Conservation (phyloP, 768 basidiomycete species). For the Phaeotremella skinneri region DNA sequence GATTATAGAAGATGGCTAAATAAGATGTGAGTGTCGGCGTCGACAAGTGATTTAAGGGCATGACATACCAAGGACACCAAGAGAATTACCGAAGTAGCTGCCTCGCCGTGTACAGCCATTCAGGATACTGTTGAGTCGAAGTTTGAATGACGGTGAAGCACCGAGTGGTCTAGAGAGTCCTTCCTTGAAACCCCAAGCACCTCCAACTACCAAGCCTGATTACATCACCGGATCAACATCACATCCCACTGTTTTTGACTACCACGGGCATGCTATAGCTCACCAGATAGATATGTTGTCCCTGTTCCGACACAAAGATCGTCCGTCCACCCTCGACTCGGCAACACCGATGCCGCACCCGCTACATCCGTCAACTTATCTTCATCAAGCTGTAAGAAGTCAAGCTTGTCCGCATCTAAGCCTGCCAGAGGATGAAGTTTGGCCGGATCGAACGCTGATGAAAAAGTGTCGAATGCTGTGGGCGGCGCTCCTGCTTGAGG, state of each 20-base stretch:
- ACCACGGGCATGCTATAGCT: no score
- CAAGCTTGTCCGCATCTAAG: conserved; percentile 86
- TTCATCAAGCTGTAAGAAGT: conserved; percentile 93
- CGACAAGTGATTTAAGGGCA: background rate
- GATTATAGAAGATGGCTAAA: conserved; percentile 91
- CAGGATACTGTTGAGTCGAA: conserved; percentile 94
- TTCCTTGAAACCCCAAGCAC: conserved; percentile 92
- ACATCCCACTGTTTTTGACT: conserved; percentile 53
- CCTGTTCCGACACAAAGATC: conserved; percentile 99
- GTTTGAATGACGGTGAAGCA: conserved; percentile 53
- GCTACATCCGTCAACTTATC: conserved; percentile 89
- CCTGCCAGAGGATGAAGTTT: conserved; percentile 91
- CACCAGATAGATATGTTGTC: conserved; percentile 96
- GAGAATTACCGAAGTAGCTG: conserved; percentile 96
- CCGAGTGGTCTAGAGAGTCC: conserved; percentile 71
- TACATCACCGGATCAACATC: background rate
- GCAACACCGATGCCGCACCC: conserved; percentile 84
- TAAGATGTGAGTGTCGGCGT: background rate
- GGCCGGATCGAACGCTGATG: conserved; percentile 80
- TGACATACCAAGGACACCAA: conserved; percentile 88
- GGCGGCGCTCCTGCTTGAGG: conserved; percentile 53
- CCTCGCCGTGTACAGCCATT: conserved; percentile 96
- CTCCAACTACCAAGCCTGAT: conserved; percentile 88
- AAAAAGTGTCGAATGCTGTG: conserved; percentile 80
- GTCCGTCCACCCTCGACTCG: conserved; percentile 96